Percentiles rank a stretch among this genome's conserved stretches.
These are phyloP conservation scores for Brasenia schreberi DNA, from an alignment of 164 flowering plant species.

Conservation along the genomic window DNA sequence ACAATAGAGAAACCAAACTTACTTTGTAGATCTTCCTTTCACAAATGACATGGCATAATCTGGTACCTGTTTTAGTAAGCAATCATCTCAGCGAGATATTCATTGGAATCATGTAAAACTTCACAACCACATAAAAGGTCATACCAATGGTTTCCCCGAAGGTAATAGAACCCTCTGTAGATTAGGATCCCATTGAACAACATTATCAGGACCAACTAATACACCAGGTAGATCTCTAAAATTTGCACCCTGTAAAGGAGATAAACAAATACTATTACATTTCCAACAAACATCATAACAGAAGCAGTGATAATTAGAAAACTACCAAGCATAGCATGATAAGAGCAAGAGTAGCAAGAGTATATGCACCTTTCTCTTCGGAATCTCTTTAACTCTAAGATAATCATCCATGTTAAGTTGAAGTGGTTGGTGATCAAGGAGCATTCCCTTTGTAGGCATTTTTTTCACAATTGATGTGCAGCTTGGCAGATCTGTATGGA, in stretches of 20 bases:
- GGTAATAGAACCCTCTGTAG: constrained; percentile 27
- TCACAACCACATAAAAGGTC: too few relatives aligned
- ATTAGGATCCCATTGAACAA: constrained; percentile 44
- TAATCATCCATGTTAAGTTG: constrained; percentile 53
- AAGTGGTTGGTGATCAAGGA: constrained; percentile 62
- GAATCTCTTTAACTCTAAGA: constrained; percentile 52
- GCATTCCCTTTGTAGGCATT: constrained; percentile 1
- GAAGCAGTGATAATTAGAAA: neutral
- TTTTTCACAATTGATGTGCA: neutral
- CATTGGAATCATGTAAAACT: too few relatives aligned
- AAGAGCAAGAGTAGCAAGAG: too few relatives aligned
- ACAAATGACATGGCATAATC: constrained; percentile 67
- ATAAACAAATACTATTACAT: neutral
- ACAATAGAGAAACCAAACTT: constrained; percentile 5
- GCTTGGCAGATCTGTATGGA: neutral
- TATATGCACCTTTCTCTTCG: constrained; percentile 51
- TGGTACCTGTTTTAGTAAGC: constrained; percentile 38
- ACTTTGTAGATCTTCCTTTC: constrained; percentile 59
- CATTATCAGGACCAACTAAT: constrained; percentile 30
- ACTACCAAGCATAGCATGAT: neutral
- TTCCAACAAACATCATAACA: neutral
- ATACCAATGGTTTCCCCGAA: constrained; percentile 71
- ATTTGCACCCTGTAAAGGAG: constrained; percentile 48
- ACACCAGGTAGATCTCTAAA: constrained; percentile 77
- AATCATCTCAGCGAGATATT: neutral